Base-by-base conservation (phyloP, 768 basidiomycete species). In the Hygrophoropsis aurantiaca region DNA sequence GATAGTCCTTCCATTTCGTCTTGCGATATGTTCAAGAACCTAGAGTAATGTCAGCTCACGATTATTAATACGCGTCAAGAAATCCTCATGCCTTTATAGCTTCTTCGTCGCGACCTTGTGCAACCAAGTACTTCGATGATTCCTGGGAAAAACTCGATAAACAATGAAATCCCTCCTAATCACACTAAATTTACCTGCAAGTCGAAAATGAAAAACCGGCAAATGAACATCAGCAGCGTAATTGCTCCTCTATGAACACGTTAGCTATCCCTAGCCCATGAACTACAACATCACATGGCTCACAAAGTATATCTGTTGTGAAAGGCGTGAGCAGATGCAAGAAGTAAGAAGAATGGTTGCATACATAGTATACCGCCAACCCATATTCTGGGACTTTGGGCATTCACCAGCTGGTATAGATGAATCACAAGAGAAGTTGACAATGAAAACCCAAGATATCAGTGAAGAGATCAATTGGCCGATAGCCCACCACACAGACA, bases 91-190 rank as follows among this genome's bases (percentile, higher is more conserved):
- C 75, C 51, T 67, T 62, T 40, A 84, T 67, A 5, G 81, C 81
- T 37, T 82, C 79, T 40, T 69, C 68, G 53, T 85, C 81, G 34
- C 74, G 73, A 20, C 80, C 80, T 55, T 78, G 75, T 4, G 72
- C 74, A 19, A 82, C 65, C 18, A 83, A 72, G 60, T 76, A 85
- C 54, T 84, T 84, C 8, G 82, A 75, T 0, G 79, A 79, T 56
- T 84, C 83, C 55, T 80, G 75, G 7, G 13, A 30, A 30, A 30
- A 13, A 6, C 13, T 30, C 13, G 27, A 13, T 30, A 13, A 30
- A 13, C 13, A 13, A 13, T 30, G 27, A 30, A 13, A 30, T 13
- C 13, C 7, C 27, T 30, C 7, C 13, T 30, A 7, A 13, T 30
- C 7, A 13, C 27, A 30, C 27, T 30, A 6, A 30, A 6, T 30